phyloP scores from a whole-genome alignment of 495 filamentous ascomycete genomes.

The Neurospora sp. region DNA sequence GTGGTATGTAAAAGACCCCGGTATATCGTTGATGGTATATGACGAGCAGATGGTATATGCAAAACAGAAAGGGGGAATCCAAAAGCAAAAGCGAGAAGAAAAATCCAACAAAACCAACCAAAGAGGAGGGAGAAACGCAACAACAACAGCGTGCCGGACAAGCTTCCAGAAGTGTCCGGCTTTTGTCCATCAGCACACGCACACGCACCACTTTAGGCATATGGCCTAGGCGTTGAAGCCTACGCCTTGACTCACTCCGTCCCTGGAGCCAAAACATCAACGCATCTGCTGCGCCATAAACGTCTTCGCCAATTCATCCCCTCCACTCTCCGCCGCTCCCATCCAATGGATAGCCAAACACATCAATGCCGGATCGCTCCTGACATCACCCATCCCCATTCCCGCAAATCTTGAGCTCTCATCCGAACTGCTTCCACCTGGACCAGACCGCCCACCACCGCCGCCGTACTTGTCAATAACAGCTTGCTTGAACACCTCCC shows the following conservation, averaged over 20 bases:
- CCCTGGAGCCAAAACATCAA: slow-evolving; percentile 3
- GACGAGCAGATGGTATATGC: neutral
- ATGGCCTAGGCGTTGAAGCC: neutral
- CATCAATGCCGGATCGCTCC: slow-evolving; percentile 82
- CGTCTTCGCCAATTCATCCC: slow-evolving; percentile 78
- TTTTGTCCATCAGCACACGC: neutral
- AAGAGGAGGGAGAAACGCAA: slow-evolving; percentile 1
- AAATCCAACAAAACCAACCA: neutral
- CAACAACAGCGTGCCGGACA: neutral
- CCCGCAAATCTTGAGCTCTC: slow-evolving; percentile 7
- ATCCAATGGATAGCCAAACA: slow-evolving; percentile 98
- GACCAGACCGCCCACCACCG: slow-evolving; percentile 19
- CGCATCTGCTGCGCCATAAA: slow-evolving; percentile 59
- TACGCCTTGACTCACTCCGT: neutral
- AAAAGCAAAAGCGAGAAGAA: neutral
- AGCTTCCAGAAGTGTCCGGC: neutral
- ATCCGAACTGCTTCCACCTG: slow-evolving; percentile 8
- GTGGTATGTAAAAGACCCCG: neutral
- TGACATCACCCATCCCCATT: slow-evolving; percentile 40
- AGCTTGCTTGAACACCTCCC: slow-evolving; percentile 85
- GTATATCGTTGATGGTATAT: neutral
- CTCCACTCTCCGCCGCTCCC: slow-evolving; percentile 78
- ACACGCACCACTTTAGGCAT: neutral
- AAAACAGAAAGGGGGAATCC: neutral
- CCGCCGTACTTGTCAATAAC: slow-evolving; percentile 64